Conservation (phyloP, 805 yeast species). For the Lachancea waltii region DNA sequence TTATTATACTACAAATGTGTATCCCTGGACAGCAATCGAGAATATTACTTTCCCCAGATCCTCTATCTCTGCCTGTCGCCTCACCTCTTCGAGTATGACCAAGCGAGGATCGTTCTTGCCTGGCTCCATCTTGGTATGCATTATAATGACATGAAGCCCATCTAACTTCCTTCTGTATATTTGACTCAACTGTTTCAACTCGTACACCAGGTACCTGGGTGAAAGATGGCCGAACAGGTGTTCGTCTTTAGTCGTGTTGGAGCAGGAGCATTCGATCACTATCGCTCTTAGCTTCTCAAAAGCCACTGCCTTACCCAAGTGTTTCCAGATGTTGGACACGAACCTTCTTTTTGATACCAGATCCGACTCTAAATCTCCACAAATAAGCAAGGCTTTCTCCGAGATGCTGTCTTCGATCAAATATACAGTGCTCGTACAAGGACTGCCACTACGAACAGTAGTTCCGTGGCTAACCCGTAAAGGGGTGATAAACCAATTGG, state of each 20-base stretch:
- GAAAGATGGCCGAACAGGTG: slow-evolving; percentile 76
- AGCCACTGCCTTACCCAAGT: slow-evolving; percentile 42
- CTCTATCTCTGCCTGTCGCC: slow-evolving; percentile 31
- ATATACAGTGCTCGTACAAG: slow-evolving; percentile 49
- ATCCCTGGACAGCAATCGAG: slow-evolving; percentile 27
- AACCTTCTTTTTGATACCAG: slow-evolving; percentile 35
- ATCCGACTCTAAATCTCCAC: slow-evolving; percentile 85
- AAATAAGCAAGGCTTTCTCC: slow-evolving; percentile 44
- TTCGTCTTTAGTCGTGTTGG: slow-evolving; percentile 38
- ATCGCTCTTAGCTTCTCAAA: slow-evolving; percentile 43
- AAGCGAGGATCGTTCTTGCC: slow-evolving; percentile 49
- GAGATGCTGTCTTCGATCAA: slow-evolving; percentile 38
- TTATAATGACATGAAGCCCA: slow-evolving; percentile 35
- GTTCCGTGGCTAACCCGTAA: slow-evolving; percentile 39
- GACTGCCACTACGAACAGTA: slow-evolving; percentile 25
- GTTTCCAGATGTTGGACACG: slow-evolving; percentile 45
- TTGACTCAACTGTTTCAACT: slow-evolving; percentile 36
- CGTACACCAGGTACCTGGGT: slow-evolving; percentile 55
- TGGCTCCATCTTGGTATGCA: slow-evolving; percentile 45
- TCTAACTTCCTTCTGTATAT: slow-evolving; percentile 40
- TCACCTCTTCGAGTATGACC: slow-evolving; percentile 44
- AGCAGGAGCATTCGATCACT: slow-evolving; percentile 72
- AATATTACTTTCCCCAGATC: slow-evolving; percentile 33
- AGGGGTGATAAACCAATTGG: slow-evolving; percentile 29
- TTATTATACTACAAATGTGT: slow-evolving; percentile 12